Evolutionary conservation across 2,329 filamentous ascomycete genomes (phyloP), one percentile per base, ranked within the genome.

Genomic region (Aspergillus ochraceoroseus): DNA sequence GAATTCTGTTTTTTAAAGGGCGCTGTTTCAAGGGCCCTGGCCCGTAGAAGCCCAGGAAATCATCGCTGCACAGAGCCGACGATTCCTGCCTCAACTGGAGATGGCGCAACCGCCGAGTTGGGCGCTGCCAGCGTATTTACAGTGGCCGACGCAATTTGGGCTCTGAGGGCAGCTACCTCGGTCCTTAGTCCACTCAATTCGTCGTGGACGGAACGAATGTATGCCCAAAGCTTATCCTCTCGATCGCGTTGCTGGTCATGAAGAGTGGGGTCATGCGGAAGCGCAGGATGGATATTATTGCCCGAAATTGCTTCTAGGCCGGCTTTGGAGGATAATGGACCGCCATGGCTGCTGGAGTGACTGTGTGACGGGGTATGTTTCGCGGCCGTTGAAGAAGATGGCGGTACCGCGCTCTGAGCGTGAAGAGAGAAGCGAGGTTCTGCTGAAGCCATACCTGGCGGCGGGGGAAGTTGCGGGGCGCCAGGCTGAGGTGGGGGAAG

Each of bases 381-480:
- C 4, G 59, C 49, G 15, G 64, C 49, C 15, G 52, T 51, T 9
- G 62, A 53, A 5, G 62, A 53, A 5, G 57, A 47, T 14, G 62
- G 53, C 35, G 59, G 59, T 13, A 57, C 60, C 2, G 63, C 49
- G 8, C 53, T 54, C 54, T 65, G 64, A 26, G 56, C 58, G 30
- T 68, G 66, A 27, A 70, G 50, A n/a, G 64, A 59, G 44, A 63
- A 71, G 23, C 68, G 65, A 32, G 64, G 47, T 47, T 71, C 68
- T 2, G 67, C 59, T 7, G 68, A 63, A 32, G 52, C 65, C 45
- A 71, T 53, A 13, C 62, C 63, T 30, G 66, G 66, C 14, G 67
- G 62, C 5, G 64, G 68, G 23, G 68, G 68, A 6, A 71, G 55
- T 41, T 71, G 68, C 28, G 68, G 67, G 3, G 58, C 62, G 18